A percentile compares a stretch with the other conserved stretches of the same genome.
These are phyloP conservation scores for Helicostylum pulchrum DNA, from an alignment of 192 early-diverging fungal species.

Conservation along the genomic window DNA sequence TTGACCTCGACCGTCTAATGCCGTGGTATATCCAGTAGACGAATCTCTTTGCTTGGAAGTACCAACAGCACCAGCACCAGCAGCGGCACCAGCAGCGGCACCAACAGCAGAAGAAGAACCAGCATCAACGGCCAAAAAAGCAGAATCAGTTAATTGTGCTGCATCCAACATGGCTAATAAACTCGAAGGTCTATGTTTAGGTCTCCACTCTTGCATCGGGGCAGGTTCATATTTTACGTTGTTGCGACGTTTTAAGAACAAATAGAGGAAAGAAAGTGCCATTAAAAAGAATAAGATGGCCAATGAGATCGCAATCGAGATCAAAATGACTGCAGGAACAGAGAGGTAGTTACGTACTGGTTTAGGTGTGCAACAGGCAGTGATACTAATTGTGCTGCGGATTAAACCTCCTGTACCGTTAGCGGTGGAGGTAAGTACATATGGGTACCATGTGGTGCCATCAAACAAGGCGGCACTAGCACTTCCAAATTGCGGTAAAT, in stretches of 20 bases:
- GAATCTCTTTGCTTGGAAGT: neutral
- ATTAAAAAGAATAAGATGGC: slow-evolving; percentile 64
- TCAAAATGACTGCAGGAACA: slow-evolving; percentile 61
- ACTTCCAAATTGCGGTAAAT: slow-evolving; percentile 38
- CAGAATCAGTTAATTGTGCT: slow-evolving; percentile 9
- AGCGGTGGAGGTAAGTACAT: slow-evolving; percentile 31
- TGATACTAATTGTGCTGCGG: slow-evolving; percentile 20
- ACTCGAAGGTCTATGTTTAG: slow-evolving; percentile 2
- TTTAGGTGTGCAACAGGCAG: slow-evolving; percentile 7
- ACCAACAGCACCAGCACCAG: neutral
- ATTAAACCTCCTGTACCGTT: slow-evolving; percentile 25
- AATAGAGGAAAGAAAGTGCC: slow-evolving; percentile 50
- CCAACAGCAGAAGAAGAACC: neutral
- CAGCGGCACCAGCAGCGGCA: neutral
- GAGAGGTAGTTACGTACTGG: slow-evolving; percentile 31
- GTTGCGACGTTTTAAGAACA: slow-evolving; percentile 28
- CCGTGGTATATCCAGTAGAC: neutral
- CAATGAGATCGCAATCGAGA: slow-evolving; percentile 66
- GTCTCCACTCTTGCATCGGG: slow-evolving; percentile 14
- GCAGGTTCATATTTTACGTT: slow-evolving; percentile 15
- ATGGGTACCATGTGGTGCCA: slow-evolving; percentile 47
- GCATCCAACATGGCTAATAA: slow-evolving; percentile 21
- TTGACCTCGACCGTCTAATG: neutral
- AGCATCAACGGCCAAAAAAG: slow-evolving; percentile 1
- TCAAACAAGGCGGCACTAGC: slow-evolving; percentile 45